Evolutionary conservation across 192 early-diverging fungal species (phyloP), one percentile per base, ranked within the genome.

Genomic region (Nowakowskiella sp.): DNA sequence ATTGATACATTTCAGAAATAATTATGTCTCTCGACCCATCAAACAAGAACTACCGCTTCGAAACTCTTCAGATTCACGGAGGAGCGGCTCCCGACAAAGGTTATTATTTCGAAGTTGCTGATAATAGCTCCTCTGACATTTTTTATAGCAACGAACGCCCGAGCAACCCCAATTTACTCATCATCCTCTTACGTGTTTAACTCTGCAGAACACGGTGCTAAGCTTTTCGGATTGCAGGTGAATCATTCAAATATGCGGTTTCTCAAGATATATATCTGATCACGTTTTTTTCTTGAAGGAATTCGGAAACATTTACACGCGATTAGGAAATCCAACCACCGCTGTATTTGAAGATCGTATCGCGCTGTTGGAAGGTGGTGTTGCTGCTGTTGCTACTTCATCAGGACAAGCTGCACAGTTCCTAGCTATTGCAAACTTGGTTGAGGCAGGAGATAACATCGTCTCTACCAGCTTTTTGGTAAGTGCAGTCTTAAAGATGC

Each of bases 321-420:
- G 92, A 22, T 64, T 80, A 22, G 83, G 73, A 60, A 92, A 94
- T 67, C 91, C 90, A 4, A 92, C 91, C 16, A 88, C 62, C 31
- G 87, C 84, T 46, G 90, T 86, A 31, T 90, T 94, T 68, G 93
- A 97, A 68, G 65, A 97, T 74, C 78, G 93, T 47, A 78, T 97
- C 29, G 90, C 91, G 21, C 86, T 90, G 8, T 76, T 97, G 21
- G 93, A 97, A 62, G 85, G 85, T 25, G 93, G 93, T 44, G 77
- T 75, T 25, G 61, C 58, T 23, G 71, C 88, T 4, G 65, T 90
- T 42, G 83, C 77, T 29, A 81, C 78, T n/a, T 69, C 76, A 21
- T 81, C 77, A 24, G 88, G 92, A 19, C 86, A 90, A 58, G 85
- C 93, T 8, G 93, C 91, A 26, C 85, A 92, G 62, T 89, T 94